Conservation (phyloP, 495 filamentous ascomycete genomes). For the Penicillium desertorum region DNA sequence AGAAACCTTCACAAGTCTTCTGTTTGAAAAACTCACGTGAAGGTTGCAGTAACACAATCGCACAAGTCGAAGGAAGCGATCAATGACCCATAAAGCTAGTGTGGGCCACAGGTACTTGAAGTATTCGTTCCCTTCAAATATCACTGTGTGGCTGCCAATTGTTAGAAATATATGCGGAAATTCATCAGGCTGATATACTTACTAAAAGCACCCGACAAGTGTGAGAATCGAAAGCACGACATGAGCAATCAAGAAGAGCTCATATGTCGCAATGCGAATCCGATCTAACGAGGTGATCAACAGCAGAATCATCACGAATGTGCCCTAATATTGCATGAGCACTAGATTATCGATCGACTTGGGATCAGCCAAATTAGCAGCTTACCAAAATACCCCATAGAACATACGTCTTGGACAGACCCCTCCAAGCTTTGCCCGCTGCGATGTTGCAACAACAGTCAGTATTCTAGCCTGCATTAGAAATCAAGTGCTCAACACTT, state of each 20-base stretch:
- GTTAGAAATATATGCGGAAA: constrained; percentile 6
- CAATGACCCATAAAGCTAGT: constrained; percentile 50
- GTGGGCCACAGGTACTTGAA: constrained; percentile 55
- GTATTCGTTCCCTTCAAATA: constrained; percentile 49
- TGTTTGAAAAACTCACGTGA: constrained; percentile 23
- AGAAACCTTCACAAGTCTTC: constrained; percentile 25
- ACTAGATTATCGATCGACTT: background rate
- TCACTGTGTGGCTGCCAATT: constrained; percentile 45
- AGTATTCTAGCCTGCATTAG: background rate
- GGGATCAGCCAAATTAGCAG: background rate
- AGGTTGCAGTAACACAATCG: constrained; percentile 52
- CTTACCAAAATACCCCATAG: constrained; percentile 41
- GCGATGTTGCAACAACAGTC: background rate
- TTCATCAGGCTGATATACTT: constrained; percentile 18
- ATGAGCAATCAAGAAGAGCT: constrained; percentile 55
- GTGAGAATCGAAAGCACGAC: constrained; percentile 51
- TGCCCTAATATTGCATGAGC: constrained; percentile 32
- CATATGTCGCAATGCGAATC: constrained; percentile 50
- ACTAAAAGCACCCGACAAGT: constrained; percentile 56
- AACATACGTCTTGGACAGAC: constrained; percentile 35
- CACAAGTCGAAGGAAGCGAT: constrained; percentile 48
- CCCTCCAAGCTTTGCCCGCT: constrained; percentile 35
- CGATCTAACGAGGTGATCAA: constrained; percentile 47
- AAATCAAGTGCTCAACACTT: constrained; percentile 6
- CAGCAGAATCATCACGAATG: constrained; percentile 50